Evolutionary conservation across 768 basidiomycete genomes (phyloP).

Genomic region (Termitomyces sp.): DNA sequence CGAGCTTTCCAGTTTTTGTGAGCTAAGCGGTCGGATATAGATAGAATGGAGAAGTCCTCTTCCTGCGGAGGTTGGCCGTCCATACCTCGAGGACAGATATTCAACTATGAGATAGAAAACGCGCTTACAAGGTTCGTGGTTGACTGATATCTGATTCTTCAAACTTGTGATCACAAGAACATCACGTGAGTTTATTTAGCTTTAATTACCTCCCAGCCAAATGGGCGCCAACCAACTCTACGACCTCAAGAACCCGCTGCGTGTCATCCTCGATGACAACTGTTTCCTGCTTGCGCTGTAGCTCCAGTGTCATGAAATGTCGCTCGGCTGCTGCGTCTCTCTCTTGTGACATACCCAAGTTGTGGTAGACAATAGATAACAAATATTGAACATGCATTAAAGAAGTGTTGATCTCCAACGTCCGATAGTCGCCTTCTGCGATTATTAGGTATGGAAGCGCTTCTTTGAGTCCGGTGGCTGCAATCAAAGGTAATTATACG

Average conservation of each 20-base stretch:
- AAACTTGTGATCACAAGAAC: slow-evolving; percentile 2
- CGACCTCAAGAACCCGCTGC: slow-evolving; percentile 51
- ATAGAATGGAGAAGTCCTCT: slow-evolving; percentile 84
- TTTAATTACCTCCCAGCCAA: slow-evolving; percentile 35
- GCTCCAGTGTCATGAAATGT: slow-evolving; percentile 41
- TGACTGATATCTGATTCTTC: slow-evolving; percentile 10
- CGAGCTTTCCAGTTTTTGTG: slow-evolving; percentile 99
- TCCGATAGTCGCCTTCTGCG: slow-evolving; percentile 64
- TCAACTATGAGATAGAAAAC: slow-evolving; percentile 10
- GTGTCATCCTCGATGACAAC: slow-evolving; percentile 49
- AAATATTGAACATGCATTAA: slow-evolving; percentile 70
- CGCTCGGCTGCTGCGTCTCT: slow-evolving; percentile 52
- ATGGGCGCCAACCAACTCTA: slow-evolving; percentile 54
- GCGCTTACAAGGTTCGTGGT: slow-evolving; percentile 10
- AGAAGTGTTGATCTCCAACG: slow-evolving; percentile 55
- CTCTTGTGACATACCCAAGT: slow-evolving; percentile 50
- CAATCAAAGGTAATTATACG: neutral
- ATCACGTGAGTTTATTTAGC: slow-evolving; percentile 14
- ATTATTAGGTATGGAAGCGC: slow-evolving; percentile 57
- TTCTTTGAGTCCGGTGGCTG: slow-evolving; percentile 44
- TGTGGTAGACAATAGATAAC: slow-evolving; percentile 68
- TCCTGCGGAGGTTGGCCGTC: slow-evolving; percentile 90
- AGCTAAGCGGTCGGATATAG: slow-evolving; percentile 74
- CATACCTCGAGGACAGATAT: slow-evolving; percentile 43
- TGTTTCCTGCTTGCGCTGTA: slow-evolving; percentile 38